Evolutionary conservation across 352 stramenopile species (phyloP), one percentile per base, ranked within the genome.

Genomic region (Phytophthora pini): DNA sequence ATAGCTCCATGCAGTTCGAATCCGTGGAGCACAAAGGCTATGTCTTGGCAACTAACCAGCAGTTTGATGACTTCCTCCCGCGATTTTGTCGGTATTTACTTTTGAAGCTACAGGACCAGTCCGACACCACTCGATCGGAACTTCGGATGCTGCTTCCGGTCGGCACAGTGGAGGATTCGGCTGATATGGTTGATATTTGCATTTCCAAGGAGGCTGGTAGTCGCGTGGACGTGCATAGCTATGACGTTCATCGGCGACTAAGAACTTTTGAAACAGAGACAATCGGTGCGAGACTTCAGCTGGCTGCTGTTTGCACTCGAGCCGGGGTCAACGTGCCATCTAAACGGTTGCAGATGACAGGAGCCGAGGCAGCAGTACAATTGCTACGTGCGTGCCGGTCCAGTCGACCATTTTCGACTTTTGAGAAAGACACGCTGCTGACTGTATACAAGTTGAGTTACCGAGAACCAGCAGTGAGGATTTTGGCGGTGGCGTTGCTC

Each of bases 1-100:
- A 79, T 13, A 22, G 22, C 6, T 31, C 27, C 4, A 55, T 54
- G 54, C 39, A 70, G 4, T 48, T 87, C 0, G 48, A 52, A 8
- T 87, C 77, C 1, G 32, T 61, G 8, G 68, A 84, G 24, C 73
- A 84, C 44, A 63, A 73, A 10, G 80, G 78, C 0, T 89, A 81
- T 15, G 7, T 72, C 1, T 62, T 91, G 34, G 56, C 61, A 9
- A 15, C 22, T 5, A 49, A 51, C 4, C 78, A 88, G 56, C 75
- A 84, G 26, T 73, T 87, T 4, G 61, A 65, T 15, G 77, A 78
- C 6, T 72, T 76, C 15, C 56, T 88, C 4, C 63, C 65, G 8
- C 61, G 70, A 2, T 86, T 87, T 7, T 40, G 34, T 3, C 75
- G 64, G 1, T 88, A 88, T 29, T 31, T 88, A 1, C 44, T 84